phyloP scores from a whole-genome alignment of 306 rosid species.

The Macrotyloma uniflorum region DNA sequence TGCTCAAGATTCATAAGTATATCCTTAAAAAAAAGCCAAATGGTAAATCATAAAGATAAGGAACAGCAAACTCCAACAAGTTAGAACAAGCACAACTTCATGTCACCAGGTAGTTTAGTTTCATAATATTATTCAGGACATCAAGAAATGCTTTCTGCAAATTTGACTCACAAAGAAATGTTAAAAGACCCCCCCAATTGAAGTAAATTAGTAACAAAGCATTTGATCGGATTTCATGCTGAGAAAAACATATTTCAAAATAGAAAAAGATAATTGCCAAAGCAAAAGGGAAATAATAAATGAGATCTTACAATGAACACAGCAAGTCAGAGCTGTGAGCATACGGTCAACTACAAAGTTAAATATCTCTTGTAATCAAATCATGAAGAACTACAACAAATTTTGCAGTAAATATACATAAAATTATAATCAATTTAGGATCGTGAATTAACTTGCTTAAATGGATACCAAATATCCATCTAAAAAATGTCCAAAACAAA shows the following conservation, averaged over 20 bases:
- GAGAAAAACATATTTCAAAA: too few relatives aligned
- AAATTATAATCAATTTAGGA: neutral
- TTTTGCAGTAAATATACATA: neutral
- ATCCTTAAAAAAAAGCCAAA: neutral
- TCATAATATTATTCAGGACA: neutral
- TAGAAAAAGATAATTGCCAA: neutral
- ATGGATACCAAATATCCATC: neutral
- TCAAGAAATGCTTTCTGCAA: neutral
- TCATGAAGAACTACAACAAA: neutral
- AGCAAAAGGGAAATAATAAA: neutral
- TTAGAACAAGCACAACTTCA: neutral
- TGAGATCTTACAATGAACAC: neutral
- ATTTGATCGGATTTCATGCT: too few relatives aligned
- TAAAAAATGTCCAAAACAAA: neutral
- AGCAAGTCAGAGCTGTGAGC: neutral
- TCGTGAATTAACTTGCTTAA: neutral
- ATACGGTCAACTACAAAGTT: neutral
- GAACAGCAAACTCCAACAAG: neutral
- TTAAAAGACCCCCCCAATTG: neutral
- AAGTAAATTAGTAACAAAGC: too few relatives aligned
- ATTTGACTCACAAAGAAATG: neutral
- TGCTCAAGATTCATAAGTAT: neutral
- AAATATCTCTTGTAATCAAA: neutral
- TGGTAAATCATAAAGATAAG: conserved; percentile 2
- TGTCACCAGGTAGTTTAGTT: conserved; percentile 4